phyloP scores from a whole-genome alignment of 2,329 filamentous ascomycete genomes.

The Colletotrichum shisoi region DNA sequence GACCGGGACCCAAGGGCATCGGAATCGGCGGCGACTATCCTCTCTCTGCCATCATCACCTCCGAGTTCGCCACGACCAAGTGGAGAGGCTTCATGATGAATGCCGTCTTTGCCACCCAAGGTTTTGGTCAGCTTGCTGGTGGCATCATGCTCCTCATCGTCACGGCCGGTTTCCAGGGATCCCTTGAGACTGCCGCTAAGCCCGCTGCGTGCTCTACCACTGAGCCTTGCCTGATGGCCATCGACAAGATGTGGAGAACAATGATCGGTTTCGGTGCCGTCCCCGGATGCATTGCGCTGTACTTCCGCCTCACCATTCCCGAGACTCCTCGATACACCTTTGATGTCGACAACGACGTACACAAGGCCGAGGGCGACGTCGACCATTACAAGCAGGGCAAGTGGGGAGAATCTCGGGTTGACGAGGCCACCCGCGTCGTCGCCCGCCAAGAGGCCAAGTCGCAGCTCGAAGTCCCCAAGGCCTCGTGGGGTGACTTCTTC shows the following conservation, averaged over 20 bases:
- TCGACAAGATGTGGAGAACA: conserved; percentile 72
- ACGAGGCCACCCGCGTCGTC: conserved; percentile 71
- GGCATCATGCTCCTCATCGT: conserved; percentile 76
- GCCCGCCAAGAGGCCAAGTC: conserved; percentile 62
- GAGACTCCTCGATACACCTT: conserved; percentile 91
- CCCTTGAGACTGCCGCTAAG: conserved; percentile 61
- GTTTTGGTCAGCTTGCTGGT: conserved; percentile 71
- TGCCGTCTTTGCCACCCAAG: conserved; percentile 73
- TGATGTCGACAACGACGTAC: conserved; percentile 76
- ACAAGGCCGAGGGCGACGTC: conserved; percentile 76
- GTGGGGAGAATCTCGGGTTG: conserved; percentile 64
- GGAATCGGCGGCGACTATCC: conserved; percentile 70
- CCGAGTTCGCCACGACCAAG: conserved; percentile 69
- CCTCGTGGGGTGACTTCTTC: conserved; percentile 75
- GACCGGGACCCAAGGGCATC: conserved; percentile 40
- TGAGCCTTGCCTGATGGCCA: conserved; percentile 57
- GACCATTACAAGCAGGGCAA: conserved; percentile 76
- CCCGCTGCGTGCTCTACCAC: conserved; percentile 63
- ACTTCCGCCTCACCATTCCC: conserved; percentile 79
- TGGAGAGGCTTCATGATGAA: conserved; percentile 72
- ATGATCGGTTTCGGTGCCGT: conserved; percentile 71
- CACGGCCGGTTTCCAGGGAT: conserved; percentile 73
- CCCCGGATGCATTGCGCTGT: conserved; percentile 76
- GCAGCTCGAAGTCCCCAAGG: conserved; percentile 71
- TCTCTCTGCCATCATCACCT: conserved; percentile 71